Conservation (phyloP, 73 alveolate genomes). For the Uronychia binucleata region DNA sequence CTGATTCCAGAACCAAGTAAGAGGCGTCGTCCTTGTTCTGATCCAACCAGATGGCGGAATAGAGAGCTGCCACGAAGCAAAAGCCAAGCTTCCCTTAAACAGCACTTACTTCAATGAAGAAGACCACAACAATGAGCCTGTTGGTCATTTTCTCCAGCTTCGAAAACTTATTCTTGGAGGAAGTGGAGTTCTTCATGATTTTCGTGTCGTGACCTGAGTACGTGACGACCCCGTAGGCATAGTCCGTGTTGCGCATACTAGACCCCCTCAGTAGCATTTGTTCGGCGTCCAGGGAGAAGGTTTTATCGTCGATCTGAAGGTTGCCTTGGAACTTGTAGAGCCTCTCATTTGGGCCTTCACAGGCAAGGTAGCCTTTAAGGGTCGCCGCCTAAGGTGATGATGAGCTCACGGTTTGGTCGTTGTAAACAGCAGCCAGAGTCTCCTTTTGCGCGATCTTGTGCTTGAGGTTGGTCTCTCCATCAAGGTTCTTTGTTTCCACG, state of each 20-base stretch:
- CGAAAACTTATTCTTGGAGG: conserved; percentile 89
- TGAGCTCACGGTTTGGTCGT: conserved; percentile 18
- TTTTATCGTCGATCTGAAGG: conserved; percentile 3
- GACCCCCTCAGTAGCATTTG: conserved; percentile 90
- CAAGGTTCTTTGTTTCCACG: conserved; percentile 96
- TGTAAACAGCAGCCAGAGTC: conserved; percentile 31
- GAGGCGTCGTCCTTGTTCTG: conserved; percentile 11
- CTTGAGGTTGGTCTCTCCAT: conserved; percentile 98
- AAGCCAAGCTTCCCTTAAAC: conserved; percentile 35
- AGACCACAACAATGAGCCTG: conserved; percentile 79
- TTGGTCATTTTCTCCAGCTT: conserved; percentile 88
- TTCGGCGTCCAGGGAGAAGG: conserved; percentile 40
- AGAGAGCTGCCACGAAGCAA: conserved; percentile 76
- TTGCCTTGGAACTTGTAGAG: conserved; percentile 60
- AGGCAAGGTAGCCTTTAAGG: conserved; percentile 48
- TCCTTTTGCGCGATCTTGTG: conserved; percentile 76
- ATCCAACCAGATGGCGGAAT: conserved; percentile 68
- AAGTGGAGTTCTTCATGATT: conserved; percentile 95
- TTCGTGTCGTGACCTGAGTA: conserved; percentile 94
- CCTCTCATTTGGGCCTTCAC: conserved; percentile 64
- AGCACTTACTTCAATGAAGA: conserved; percentile 67
- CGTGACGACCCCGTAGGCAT: conserved; percentile 63
- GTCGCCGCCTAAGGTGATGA: conserved; percentile 1
- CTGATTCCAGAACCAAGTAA: neutral
- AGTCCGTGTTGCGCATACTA: conserved; percentile 88